Evolutionary conservation across 208 protist genomes (phyloP).

Genomic region (Borovskyia barvae): DNA sequence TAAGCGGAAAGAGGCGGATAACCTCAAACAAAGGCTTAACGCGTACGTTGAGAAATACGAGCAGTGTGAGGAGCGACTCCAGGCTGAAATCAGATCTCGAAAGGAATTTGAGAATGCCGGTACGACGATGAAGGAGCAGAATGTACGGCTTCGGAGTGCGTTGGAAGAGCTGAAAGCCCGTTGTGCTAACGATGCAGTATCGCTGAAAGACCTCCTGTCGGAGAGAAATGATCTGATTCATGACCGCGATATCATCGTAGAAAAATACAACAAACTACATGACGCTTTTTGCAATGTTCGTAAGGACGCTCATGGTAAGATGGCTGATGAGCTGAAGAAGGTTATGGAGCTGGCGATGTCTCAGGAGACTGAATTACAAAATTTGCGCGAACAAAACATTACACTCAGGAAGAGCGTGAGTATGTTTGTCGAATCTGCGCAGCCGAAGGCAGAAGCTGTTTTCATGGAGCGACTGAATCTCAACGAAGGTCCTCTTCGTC

Average conservation of each 20-base stretch:
- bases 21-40: conserved; percentile 48
- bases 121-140: conserved; percentile 28
- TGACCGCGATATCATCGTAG: conserved; percentile 68
- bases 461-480: conserved; percentile 78
- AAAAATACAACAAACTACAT: conserved; percentile 85
- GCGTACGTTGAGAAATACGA: conserved; percentile 55
- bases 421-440: conserved; percentile 53
- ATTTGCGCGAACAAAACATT: conserved; percentile 63
- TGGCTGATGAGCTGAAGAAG: conserved; percentile 49
- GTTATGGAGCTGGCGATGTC: conserved; percentile 57
- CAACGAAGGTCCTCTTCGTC: conserved; percentile 72
- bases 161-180: conserved; percentile 66
- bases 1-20: conserved; percentile 40
- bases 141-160: conserved; percentile 34
- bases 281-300: conserved; percentile 55
- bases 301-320: conserved; percentile 41
- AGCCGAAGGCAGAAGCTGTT: conserved; percentile 51
- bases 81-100: conserved; percentile 22
- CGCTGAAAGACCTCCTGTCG: conserved; percentile 50
- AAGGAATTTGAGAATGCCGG: conserved; percentile 28
- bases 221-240: conserved; percentile 58
- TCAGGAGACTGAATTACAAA: conserved; percentile 78
- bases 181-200: conserved; percentile 49
- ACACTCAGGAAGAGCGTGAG: conserved; percentile 74
- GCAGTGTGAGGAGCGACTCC: conserved; percentile 24